Conservation (phyloP, 495 filamentous ascomycete genomes). For the Aspergillus ostianus region DNA sequence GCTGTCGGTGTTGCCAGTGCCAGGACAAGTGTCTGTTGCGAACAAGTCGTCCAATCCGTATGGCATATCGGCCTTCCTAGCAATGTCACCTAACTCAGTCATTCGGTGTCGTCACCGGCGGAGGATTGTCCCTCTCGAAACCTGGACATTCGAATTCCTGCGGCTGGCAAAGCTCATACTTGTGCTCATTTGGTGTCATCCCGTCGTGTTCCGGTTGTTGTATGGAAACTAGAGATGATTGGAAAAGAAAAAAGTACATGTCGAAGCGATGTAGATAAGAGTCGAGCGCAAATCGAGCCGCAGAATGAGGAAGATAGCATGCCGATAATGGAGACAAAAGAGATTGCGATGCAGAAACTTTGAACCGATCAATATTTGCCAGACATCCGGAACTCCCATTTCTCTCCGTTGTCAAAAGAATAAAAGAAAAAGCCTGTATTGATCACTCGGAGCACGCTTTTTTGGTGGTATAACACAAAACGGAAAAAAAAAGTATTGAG, state of each 20-base stretch:
- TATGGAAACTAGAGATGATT: background rate
- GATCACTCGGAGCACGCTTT: conserved; percentile 20
- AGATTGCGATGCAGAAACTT: conserved; percentile 32
- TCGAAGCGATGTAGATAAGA: background rate
- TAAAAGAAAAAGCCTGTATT: conserved; percentile 41
- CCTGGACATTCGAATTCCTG: conserved; percentile 18
- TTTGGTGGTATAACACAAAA: conserved; percentile 13
- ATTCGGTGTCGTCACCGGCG: conserved; percentile 19
- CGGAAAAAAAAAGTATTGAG: conserved; percentile 12
- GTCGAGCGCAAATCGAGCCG: conserved; percentile 7
- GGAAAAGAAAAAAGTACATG: background rate
- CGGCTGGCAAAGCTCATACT: conserved; percentile 19
- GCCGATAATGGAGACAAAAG: conserved; percentile 26
- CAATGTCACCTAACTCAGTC: conserved; percentile 12
- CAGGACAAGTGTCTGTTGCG: background rate
- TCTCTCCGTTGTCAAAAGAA: background rate
- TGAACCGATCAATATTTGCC: conserved; percentile 48
- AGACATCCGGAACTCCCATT: conserved; percentile 85
- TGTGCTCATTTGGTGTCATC: conserved; percentile 24
- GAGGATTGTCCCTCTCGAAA: conserved; percentile 6
- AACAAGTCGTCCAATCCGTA: background rate
- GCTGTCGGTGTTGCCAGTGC: background rate
- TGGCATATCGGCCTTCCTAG: conserved; percentile 13
- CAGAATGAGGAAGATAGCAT: conserved; percentile 21
- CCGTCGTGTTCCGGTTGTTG: conserved; percentile 7